Percentiles rank a stretch among this genome's conserved stretches.
These are phyloP conservation scores for Corylus heterophylla DNA, from an alignment of 306 rosid species.

Conservation along the genomic window DNA sequence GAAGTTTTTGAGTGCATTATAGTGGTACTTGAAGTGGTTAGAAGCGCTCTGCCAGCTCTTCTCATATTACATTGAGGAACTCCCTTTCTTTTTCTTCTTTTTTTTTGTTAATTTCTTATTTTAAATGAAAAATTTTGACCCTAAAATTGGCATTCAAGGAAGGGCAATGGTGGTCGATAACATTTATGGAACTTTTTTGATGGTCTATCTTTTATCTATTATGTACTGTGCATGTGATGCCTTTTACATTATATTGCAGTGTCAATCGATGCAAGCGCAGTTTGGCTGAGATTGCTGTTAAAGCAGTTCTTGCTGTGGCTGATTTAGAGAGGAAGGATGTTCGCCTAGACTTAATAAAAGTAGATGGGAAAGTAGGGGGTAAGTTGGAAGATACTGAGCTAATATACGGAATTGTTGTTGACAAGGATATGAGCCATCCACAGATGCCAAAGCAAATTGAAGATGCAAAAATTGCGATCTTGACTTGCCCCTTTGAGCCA, in stretches of 20 bases:
- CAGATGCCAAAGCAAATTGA: slow-evolving; percentile 97
- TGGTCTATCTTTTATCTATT: neutral
- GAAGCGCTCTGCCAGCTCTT: neutral
- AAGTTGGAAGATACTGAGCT: slow-evolving; percentile 94
- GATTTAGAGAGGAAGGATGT: slow-evolving; percentile 96
- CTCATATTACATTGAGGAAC: neutral
- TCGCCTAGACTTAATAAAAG: slow-evolving; percentile 83
- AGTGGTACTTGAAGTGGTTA: neutral
- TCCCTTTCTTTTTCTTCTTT: neutral
- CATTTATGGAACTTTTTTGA: neutral
- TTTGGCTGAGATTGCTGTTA: slow-evolving; percentile 96
- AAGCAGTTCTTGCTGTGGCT: slow-evolving; percentile 94
- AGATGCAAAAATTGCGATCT: slow-evolving; percentile 90
- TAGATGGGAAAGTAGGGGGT: slow-evolving; percentile 98
- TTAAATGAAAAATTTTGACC: neutral
- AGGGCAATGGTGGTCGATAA: neutral
- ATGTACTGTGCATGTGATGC: slow-evolving; percentile 6
- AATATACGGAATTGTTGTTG: slow-evolving; percentile 83
- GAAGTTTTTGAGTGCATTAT: neutral
- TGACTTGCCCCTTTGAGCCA: slow-evolving; percentile 99
- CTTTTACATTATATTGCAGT: slow-evolving; percentile 47
- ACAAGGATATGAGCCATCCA: slow-evolving; percentile 99
- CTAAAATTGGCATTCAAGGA: neutral
- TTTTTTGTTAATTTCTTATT: neutral
- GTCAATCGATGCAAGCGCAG: slow-evolving; percentile 93